Evolutionary conservation across 164 flowering plant genomes (phyloP).

Genomic region (Berberis vulgaris): DNA sequence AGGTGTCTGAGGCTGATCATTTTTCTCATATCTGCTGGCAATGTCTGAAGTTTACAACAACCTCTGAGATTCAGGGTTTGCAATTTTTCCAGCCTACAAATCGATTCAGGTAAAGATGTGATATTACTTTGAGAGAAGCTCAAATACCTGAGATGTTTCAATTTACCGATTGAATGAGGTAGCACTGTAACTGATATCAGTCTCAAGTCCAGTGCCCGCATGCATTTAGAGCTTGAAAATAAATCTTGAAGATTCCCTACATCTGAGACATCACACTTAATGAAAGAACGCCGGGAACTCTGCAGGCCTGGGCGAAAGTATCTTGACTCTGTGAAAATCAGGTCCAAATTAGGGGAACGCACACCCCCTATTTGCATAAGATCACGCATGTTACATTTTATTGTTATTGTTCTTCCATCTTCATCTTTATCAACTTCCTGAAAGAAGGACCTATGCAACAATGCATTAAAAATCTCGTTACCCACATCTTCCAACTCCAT

Average conservation of each 20-base stretch:
- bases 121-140: not conserved
- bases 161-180: not conserved
- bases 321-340: too few species aligned
- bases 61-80: slow-evolving; percentile 1
- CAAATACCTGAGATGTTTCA: not conserved
- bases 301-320: not conserved
- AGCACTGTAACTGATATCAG: not conserved
- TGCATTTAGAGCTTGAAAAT: not conserved
- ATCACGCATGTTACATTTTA: too few species aligned
- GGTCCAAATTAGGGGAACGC: too few species aligned
- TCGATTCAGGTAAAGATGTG: slow-evolving; percentile 1
- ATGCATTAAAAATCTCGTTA: too few species aligned
- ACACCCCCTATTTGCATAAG: too few species aligned
- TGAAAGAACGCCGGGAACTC: not conserved
- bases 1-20: slow-evolving; percentile 5
- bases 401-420: too few species aligned
- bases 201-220: not conserved
- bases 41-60: not conserved
- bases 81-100: slow-evolving; percentile 1
- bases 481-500: too few species aligned
- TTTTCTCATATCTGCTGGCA: slow-evolving; percentile 3
- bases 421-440: too few species aligned
- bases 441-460: too few species aligned
- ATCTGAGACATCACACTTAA: not conserved
- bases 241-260: not conserved